Percentiles rank a stretch among this genome's conserved stretches.
phyloP scores from a whole-genome alignment of 352 stramenopile genomes.

The Globisporangium camurandrum region DNA sequence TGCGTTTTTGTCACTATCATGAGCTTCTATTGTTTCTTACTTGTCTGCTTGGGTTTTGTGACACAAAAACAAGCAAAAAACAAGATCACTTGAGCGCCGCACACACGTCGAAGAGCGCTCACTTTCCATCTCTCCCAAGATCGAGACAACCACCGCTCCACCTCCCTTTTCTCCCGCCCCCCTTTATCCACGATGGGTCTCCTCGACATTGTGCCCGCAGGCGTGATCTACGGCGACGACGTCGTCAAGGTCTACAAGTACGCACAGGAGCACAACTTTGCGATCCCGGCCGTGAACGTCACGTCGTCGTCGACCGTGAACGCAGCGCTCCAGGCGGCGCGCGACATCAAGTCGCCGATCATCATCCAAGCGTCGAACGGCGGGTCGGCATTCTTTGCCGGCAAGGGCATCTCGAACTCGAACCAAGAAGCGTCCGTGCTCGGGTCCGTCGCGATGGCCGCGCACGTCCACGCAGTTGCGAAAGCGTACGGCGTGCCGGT shows the following conservation, averaged over 20 bases:
- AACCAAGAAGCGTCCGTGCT: constrained; percentile 82
- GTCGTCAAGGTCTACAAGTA: constrained; percentile 90
- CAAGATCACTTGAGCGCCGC: too few species aligned
- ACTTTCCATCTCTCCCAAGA: neutral
- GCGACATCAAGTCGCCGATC: constrained; percentile 94
- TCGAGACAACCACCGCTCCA: too few species aligned
- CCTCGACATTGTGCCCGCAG: constrained; percentile 74
- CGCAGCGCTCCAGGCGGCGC: constrained; percentile 93
- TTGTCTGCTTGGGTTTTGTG: neutral
- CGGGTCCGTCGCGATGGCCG: constrained; percentile 86
- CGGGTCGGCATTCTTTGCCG: constrained; percentile 94
- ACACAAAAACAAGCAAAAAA: constrained; percentile 1
- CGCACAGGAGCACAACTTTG: constrained; percentile 92
- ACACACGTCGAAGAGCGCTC: neutral
- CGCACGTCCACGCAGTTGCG: constrained; percentile 95
- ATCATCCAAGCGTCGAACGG: constrained; percentile 99
- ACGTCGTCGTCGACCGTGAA: constrained; percentile 96
- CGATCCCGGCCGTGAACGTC: constrained; percentile 97
- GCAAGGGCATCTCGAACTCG: constrained; percentile 96
- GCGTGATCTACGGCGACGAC: constrained; percentile 85
- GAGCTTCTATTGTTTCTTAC: neutral
- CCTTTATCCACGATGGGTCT: constrained; percentile 53
- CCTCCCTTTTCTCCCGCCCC: neutral
- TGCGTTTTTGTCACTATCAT: neutral
- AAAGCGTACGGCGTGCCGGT: constrained; percentile 96